Evolutionary conservation across 2,329 filamentous ascomycete species (phyloP), one percentile per base, ranked within the genome.

Genomic region (Hysterium pulicare): DNA sequence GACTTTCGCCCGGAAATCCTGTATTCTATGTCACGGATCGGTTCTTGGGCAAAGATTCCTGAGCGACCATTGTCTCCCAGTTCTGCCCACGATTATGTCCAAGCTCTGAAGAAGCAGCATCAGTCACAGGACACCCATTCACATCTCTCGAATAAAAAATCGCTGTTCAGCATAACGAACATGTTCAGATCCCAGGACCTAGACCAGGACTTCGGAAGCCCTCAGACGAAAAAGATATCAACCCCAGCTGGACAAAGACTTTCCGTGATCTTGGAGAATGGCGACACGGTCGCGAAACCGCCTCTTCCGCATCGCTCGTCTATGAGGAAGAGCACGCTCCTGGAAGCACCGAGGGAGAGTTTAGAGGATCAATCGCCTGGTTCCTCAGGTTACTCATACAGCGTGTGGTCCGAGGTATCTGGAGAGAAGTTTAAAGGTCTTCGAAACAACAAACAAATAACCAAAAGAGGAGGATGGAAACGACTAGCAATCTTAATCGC

Each of bases 231-330:
- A 51, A 65, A 66, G 32, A 70, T 71, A 38, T 68, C 66, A 3
- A 69, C 68, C 21, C 65, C 67, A 37, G 68, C 67, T 19, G 69
- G 68, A 23, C 58, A 66, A 38, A 65, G 69, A 20, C 59, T 71
- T 4, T 70, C 68, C 20, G 54, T 65, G 5, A 68, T 71, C 34
- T 58, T 71, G 47, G 66, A 70, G 33, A 62, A 61, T 26, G 39
- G 41, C 17, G 36, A 35, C 30, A 20, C 42, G 52, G 6, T 37
- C 16, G 17, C 41, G n/a, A 46, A 50, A 34, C 26, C 48, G 43
- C 45, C 47, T 34, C 48, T 53, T 15, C 15, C 47, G 17, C 44
- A 52, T 38, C 45, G 55, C 32, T 41, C 41, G n/a, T 55, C 51
- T 10, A 32, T 54, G 24, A 44, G 51, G 35, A 58, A 54, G 34